A percentile compares a stretch with the other conserved stretches of the same genome.
phyloP scores from a whole-genome alignment of 2,329 filamentous ascomycete species.

The Pseudogymnoascus pannorum region DNA sequence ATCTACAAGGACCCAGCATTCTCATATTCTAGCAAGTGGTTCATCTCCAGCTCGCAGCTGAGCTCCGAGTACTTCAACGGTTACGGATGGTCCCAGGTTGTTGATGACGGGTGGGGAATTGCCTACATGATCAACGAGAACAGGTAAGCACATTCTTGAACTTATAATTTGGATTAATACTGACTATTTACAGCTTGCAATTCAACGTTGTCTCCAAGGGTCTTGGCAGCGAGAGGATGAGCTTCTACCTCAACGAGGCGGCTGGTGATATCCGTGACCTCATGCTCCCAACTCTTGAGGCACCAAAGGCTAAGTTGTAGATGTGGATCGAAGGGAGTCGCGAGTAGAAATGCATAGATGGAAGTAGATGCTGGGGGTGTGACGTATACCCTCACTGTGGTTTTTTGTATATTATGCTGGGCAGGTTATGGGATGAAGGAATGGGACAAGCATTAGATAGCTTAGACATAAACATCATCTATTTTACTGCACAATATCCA shows the following conservation, averaged over 20 bases:
- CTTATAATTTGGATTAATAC: background rate
- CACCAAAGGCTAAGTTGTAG: conserved; percentile 82
- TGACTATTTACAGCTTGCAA: conserved; percentile 59
- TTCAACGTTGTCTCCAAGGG: conserved; percentile 97
- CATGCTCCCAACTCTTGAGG: conserved; percentile 69
- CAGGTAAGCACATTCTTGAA: conserved; percentile 45
- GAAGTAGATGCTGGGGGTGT: background rate
- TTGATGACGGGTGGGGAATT: conserved; percentile 92
- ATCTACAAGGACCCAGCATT: conserved; percentile 86
- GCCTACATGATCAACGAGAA: conserved; percentile 99
- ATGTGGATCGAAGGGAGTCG: background rate
- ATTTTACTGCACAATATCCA: background rate
- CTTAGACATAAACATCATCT: conserved; percentile 5
- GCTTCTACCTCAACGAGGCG: conserved; percentile 90
- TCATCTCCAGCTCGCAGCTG: conserved; percentile 79
- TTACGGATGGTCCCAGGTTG: conserved; percentile 97
- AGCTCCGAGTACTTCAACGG: conserved; percentile 98
- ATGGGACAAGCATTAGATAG: conserved; percentile 5
- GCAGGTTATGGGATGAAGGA: background rate
- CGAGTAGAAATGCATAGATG: background rate
- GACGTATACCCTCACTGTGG: background rate
- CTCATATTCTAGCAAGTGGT: conserved; percentile 81
- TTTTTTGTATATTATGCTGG: conserved; percentile 1
- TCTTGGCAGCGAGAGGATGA: conserved; percentile 85
- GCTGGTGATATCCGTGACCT: conserved; percentile 84